phyloP scores from a whole-genome alignment of 2,329 filamentous ascomycete genomes.

The Sarocladium brachiariae region DNA sequence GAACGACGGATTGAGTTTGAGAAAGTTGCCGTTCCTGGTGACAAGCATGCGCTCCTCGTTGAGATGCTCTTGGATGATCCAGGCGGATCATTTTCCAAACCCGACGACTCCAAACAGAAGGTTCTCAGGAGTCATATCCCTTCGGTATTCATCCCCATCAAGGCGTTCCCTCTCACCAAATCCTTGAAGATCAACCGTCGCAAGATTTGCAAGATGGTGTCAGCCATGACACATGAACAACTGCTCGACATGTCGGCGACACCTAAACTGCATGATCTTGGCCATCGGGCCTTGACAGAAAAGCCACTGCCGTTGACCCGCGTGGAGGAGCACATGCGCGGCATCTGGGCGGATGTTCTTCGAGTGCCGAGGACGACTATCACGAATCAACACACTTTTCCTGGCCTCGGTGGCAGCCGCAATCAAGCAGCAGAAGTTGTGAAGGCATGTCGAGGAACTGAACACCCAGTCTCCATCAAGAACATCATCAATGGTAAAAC shows the following conservation, averaged over 20 bases:
- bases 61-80: constrained; percentile 34
- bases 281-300: constrained; percentile 19
- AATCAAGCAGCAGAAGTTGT: constrained; percentile 38
- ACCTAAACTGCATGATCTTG: constrained; percentile 29
- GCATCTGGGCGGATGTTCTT: constrained; percentile 40
- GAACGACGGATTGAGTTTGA: constrained; percentile 31
- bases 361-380: constrained; percentile 32
- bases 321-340: constrained; percentile 39
- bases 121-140: constrained; percentile 33
- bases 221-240: constrained; percentile 34
- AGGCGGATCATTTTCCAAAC: neutral
- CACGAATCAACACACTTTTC: constrained; percentile 35
- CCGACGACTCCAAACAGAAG: neutral
- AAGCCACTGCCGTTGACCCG: constrained; percentile 42
- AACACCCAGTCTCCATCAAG: constrained; percentile 32
- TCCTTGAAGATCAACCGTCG: constrained; percentile 44
- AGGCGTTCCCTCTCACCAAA: constrained; percentile 39
- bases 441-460: constrained; percentile 35
- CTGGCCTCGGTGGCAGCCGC: constrained; percentile 39
- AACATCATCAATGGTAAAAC: constrained; percentile 35
- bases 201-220: constrained; percentile 38
- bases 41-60: constrained; percentile 34
- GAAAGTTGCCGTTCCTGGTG: constrained; percentile 18
- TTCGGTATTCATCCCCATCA: constrained; percentile 40
- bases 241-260: constrained; percentile 34